Evolutionary conservation across 176 grass and related monocot species (phyloP), one percentile per base, ranked within the genome.

Genomic region (Triticum turgidum): DNA sequence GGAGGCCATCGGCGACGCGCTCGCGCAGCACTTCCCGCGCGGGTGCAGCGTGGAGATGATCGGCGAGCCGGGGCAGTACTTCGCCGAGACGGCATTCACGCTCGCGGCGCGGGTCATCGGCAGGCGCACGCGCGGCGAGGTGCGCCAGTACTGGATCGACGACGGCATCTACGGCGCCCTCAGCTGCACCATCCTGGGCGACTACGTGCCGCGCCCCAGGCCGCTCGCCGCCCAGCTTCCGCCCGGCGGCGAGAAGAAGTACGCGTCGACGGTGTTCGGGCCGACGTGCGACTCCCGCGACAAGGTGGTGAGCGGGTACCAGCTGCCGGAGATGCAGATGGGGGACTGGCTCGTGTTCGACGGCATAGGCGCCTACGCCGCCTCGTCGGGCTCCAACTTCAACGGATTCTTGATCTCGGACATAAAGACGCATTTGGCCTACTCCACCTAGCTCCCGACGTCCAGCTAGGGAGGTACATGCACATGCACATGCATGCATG

Each of bases 261-360:
- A 82, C 65, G 1, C 20, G 1, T 82, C 65, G 1, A 82, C 64
- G 44, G 65, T 82, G 80, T 54, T 69, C 42, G 65, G 80, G 5
- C 80, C 41, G 1, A 82, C 65, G 11, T 14, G 9, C 30, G 32
- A 61, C 45, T 69, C 75, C 1, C 12, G 18, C 11, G 73, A 78
- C 45, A 1, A 4, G 45, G 21, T 78, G 65, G 80, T 82, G 1
- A 69, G 0, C 1, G 64, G 80, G 10, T 69, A 37, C 44, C 44
- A 68, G 44, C 64, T 69, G 80, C 80, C 80, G 65, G 44, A 82
- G 41, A 6, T 82, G 65, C 1, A 27, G 18, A 11, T 35, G 1
- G 65, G 65, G 10, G 80, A 82, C 27, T 82, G 65, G 80, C 44
- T 82, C 5, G 42, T 82, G n/a, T 82, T 82, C 44, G 12, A 82